Conservation (phyloP, 164 flowering plant species). For the Buxus sempervirens region DNA sequence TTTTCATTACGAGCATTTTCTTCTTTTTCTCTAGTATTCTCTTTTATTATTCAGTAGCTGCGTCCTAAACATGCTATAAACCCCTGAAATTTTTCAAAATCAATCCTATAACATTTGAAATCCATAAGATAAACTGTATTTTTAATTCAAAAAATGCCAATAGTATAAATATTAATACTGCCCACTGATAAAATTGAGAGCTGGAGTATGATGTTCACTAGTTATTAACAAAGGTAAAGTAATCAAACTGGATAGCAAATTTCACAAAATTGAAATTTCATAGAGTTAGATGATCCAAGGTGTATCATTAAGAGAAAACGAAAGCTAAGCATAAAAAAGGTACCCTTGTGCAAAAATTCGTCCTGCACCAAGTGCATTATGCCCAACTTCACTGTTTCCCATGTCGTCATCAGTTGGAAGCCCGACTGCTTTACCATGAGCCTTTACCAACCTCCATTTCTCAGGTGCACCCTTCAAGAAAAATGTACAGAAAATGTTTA, state of each 20-base stretch:
- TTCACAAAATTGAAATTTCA: too few relatives aligned
- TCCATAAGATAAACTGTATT: too few relatives aligned
- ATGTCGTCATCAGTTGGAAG: constrained; percentile 98
- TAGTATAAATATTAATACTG: too few relatives aligned
- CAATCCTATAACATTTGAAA: too few relatives aligned
- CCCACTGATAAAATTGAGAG: too few relatives aligned
- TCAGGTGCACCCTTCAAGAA: constrained; percentile 74
- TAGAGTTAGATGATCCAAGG: neutral
- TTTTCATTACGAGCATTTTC: too few relatives aligned
- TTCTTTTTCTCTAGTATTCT: too few relatives aligned
- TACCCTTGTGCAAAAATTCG: constrained; percentile 95
- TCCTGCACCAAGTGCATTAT: constrained; percentile 98
- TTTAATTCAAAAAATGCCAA: too few relatives aligned
- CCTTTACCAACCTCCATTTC: constrained; percentile 83
- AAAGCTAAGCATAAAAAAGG: constrained; percentile 5
- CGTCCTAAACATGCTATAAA: too few relatives aligned
- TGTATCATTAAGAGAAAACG: neutral
- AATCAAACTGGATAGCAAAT: neutral
- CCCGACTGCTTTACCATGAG: constrained; percentile 94
- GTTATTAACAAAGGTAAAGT: neutral
- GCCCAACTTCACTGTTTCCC: constrained; percentile 99
- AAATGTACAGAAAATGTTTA: constrained; percentile 1
- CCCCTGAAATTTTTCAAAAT: too few relatives aligned
- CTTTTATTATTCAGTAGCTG: too few relatives aligned
- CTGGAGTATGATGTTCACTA: too few relatives aligned